Evolutionary conservation across 192 early-diverging fungal genomes (phyloP).

Genomic region (Lobulomyces angularis): DNA sequence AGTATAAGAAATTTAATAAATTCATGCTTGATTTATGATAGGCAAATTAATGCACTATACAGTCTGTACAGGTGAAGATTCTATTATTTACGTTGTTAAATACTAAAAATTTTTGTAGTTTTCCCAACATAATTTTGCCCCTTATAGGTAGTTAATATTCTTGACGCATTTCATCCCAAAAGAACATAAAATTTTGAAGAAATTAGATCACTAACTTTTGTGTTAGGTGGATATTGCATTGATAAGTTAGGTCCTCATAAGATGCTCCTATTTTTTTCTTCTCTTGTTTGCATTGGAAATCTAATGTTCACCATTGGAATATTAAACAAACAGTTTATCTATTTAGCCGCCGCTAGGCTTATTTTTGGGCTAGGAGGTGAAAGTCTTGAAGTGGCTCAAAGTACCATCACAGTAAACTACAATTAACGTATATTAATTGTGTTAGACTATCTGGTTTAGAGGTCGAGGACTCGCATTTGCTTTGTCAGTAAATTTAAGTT

Average conservation of each 20-base stretch:
- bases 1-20: too few relatives aligned
- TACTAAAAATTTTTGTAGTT: constrained; percentile 48
- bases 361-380: constrained; percentile 55
- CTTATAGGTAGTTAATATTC: constrained; percentile 33
- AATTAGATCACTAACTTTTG: background rate
- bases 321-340: constrained; percentile 17
- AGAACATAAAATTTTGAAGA: background rate
- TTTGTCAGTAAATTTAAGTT: constrained; percentile 36
- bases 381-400: constrained; percentile 47
- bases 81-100: constrained; percentile 13
- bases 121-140: constrained; percentile 56
- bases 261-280: constrained; percentile 38
- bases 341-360: constrained; percentile 42
- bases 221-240: constrained; percentile 27
- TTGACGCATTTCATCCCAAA: background rate
- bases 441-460: constrained; percentile 30
- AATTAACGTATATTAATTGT: background rate
- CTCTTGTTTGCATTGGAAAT: constrained; percentile 40
- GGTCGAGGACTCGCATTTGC: constrained; percentile 48
- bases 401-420: constrained; percentile 36
- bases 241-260: constrained; percentile 33
- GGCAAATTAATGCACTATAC: background rate
- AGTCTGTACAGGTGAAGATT: background rate
- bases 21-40: background rate
- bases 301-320: constrained; percentile 47